A percentile compares a stretch with the other conserved stretches of the same genome.
Conservation (phyloP, 2,329 filamentous ascomycete species). For the Nemania sp. region DNA sequence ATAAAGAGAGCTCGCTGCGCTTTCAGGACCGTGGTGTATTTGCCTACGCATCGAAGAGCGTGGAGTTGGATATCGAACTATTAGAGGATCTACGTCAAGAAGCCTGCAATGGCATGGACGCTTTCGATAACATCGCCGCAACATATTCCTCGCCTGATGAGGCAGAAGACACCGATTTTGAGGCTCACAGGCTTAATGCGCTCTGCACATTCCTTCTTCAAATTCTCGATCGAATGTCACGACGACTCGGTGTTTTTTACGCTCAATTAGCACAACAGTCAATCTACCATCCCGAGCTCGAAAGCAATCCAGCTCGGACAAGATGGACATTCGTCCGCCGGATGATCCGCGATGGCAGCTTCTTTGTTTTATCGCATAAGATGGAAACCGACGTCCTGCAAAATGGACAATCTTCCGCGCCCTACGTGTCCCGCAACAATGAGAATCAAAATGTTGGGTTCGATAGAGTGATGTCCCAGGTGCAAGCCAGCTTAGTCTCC, state of each 20-base stretch:
- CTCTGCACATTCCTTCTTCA: constrained; percentile 63
- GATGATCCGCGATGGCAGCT: constrained; percentile 62
- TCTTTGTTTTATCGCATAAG: constrained; percentile 61
- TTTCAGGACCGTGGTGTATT: constrained; percentile 66
- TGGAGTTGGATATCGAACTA: constrained; percentile 64
- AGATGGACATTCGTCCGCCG: constrained; percentile 64
- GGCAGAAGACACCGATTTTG: constrained; percentile 54
- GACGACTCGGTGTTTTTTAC: constrained; percentile 64
- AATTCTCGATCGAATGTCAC: constrained; percentile 65
- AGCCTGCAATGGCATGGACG: constrained; percentile 66
- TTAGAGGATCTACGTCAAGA: constrained; percentile 66
- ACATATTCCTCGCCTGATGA: constrained; percentile 19
- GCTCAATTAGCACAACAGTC: constrained; percentile 62
- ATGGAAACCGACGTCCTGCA: constrained; percentile 47
- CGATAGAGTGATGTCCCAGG: constrained; percentile 59
- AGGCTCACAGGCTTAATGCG: constrained; percentile 55
- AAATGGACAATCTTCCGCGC: constrained; percentile 39
- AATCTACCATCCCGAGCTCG: constrained; percentile 64
- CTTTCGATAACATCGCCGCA: constrained; percentile 58
- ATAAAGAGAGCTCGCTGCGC: constrained; percentile 58
- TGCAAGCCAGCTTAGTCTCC: constrained; percentile 53
- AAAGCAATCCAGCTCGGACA: constrained; percentile 64
- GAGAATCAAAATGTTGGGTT: constrained; percentile 57
- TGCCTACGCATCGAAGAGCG: constrained; percentile 61
- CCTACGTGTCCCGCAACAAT: constrained; percentile 46